Base-by-base conservation (phyloP, 192 early-diverging fungal species). In the Coemansia sp. region DNA sequence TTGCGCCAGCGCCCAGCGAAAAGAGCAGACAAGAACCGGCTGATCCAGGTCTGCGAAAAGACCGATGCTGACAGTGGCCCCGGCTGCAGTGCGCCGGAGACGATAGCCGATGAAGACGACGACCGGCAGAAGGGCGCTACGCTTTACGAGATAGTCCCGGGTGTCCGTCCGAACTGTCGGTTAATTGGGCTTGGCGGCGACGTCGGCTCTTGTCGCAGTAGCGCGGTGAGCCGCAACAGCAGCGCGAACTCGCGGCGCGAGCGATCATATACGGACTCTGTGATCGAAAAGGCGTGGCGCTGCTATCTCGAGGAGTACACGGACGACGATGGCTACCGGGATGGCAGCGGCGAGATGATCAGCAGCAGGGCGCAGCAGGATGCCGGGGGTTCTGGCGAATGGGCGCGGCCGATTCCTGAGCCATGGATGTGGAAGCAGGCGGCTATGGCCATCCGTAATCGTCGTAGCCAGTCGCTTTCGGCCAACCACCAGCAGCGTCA, bases 361-460 rank as follows among this genome's bases (percentile, higher is more conserved):
- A 6, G 56, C 39, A 45, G 56, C 39, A 29, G 30, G 7, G 54
- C 4, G 28, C 54, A 55, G 9, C 62, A 65, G 18, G 51, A 53
- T 24, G 49, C 67, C 14, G 74, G 65, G 24, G 36, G n/a, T 24
- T 36, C 34, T 3, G 62, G 54, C 14, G 62, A 65, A 47, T 32
- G 53, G 19, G 27, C 51, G 19, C 69, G 59, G 23, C 70, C 75
- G 47, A 55, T 78, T 46, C 67, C 75, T n/a, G 75, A 78, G 61
- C 65, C 64, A 27, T 78, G 75, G 75, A 72, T 78, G 75, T 78
- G 75, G 75, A 60, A 58, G 59, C 75, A 78, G 60, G 75, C 75
- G 5, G 75, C 75, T 23, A 72, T 72, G 45, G 75, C 75, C 1
- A 70, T 78, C 34, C 54, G 75, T 50, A 72, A 72, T 47, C 75